These are phyloP conservation scores for Lactuca sativa DNA, from an alignment of 129 eudicot species.

Conservation along the genomic window DNA sequence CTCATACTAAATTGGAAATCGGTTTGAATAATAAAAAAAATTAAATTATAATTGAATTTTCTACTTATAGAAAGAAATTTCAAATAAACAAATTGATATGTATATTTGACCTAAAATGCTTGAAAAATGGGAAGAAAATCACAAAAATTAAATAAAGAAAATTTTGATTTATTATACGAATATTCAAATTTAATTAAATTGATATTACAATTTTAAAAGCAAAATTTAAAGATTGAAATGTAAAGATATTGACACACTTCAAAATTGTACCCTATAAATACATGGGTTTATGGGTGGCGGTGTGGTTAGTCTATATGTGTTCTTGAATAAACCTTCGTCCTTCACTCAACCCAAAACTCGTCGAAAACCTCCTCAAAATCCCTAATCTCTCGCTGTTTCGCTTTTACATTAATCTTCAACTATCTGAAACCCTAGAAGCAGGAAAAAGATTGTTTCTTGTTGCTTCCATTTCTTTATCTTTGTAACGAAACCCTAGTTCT, in stretches of 20 bases:
- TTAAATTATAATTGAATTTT: too few species aligned
- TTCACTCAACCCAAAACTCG: slow-evolving; percentile 16
- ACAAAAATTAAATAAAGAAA: background rate
- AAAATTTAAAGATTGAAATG: background rate
- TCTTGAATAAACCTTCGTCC: slow-evolving; percentile 6
- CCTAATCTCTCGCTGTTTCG: slow-evolving; percentile 9
- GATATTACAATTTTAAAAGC: background rate
- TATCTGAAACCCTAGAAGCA: slow-evolving; percentile 23
- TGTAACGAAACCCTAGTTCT: slow-evolving; percentile 35
- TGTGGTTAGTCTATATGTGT: slow-evolving; percentile 7
- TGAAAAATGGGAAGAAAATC: background rate
- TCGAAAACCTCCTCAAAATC: slow-evolving; percentile 22
- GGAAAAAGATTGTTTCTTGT: background rate
- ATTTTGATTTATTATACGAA: background rate
- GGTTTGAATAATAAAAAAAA: too few species aligned
- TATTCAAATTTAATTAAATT: slow-evolving; percentile 11
- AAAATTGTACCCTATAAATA: slow-evolving; percentile 27
- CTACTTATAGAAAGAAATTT: too few species aligned
- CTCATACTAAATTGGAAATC: too few species aligned
- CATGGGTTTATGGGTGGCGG: slow-evolving; percentile 38
- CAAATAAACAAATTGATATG: background rate
- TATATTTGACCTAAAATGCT: background rate
- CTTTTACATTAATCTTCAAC: slow-evolving; percentile 8
- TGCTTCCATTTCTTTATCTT: background rate
- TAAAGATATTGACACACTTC: slow-evolving; percentile 4